Evolutionary conservation across 345 rosid species (phyloP), one percentile per base, ranked within the genome.

Genomic region (Nephelium lappaceum): DNA sequence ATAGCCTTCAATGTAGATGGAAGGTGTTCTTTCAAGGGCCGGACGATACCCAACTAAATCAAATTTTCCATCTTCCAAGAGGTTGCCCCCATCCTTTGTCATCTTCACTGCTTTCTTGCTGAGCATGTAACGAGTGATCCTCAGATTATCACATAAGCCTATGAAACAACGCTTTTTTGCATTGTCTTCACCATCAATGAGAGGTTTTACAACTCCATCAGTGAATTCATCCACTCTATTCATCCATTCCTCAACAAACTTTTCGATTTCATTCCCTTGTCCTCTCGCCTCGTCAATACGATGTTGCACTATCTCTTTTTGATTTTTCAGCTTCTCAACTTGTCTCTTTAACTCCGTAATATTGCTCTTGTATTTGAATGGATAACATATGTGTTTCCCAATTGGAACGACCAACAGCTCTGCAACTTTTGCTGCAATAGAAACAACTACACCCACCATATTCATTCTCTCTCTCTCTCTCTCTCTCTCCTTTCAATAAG

Each of bases 341-440:
- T 72, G 41, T 3, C 27, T 6, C 76, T 75, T 11, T 15, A 77
- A 36, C 0, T 11, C 21, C 61, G 23, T 57, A 0, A 73, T 53
- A 64, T 67, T 65, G 69, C 80, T 76, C 79, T 71, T 21, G 67
- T 57, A 55, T 16, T 18, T 15, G 69, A 71, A 19, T 21, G 72
- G 41, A 63, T 71, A 65, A 18, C 45, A 19, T 47, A 27, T 57
- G 15, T 61, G 10, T 15, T 36, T 53, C 24, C 3, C 6, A 42
- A 62, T 18, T 53, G 53, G 55, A 16, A 21, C 39, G 5, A 69
- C 18, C 60, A 25, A 0, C 6, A 4, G 0, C 18, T 38, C 41
- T 9, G 5, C 62, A 31, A 38, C 45, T 19, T 11, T 49, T 47
- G 51, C n/a, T 42, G 24, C 51, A 11, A 60, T 15, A 4, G 15